A percentile compares a stretch with the other conserved stretches of the same genome.
Evolutionary conservation across 2,329 filamentous ascomycete genomes (phyloP).

Genomic region (Nigrograna mackinnonii): DNA sequence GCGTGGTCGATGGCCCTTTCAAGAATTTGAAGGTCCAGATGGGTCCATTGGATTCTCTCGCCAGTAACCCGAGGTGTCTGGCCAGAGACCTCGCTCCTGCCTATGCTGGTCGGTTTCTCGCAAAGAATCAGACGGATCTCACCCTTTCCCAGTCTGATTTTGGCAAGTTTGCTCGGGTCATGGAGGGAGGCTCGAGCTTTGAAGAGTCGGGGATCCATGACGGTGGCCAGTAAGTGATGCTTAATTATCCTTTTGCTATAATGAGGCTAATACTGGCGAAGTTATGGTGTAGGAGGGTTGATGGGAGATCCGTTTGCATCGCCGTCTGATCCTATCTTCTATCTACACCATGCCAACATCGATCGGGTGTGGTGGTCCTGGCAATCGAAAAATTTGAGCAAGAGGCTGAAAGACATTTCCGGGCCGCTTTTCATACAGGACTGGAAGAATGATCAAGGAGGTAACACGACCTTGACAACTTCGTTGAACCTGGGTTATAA

Average conservation of each 20-base stretch:
- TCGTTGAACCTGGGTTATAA: not conserved
- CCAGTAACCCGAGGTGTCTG: not conserved
- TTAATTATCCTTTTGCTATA: not conserved
- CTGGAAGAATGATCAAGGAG: slow-evolving; percentile 35
- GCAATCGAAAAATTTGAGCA: slow-evolving; percentile 44
- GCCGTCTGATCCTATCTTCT: slow-evolving; percentile 49
- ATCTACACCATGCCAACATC: slow-evolving; percentile 49
- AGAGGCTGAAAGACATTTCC: slow-evolving; percentile 38
- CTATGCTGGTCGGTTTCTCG: slow-evolving; percentile 1
- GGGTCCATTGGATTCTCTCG: not conserved
- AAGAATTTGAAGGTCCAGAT: slow-evolving; percentile 14
- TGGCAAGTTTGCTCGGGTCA: slow-evolving; percentile 7
- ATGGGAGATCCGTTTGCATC: slow-evolving; percentile 36
- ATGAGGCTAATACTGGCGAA: too few species aligned
- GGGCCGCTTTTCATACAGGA: slow-evolving; percentile 44
- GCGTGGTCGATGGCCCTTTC: slow-evolving; percentile 54
- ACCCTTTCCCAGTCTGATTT: slow-evolving; percentile 9
- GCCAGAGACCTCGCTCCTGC: not conserved
- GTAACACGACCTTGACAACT: slow-evolving; percentile 44
- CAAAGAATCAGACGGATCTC: slow-evolving; percentile 1
- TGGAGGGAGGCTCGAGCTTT: slow-evolving; percentile 7
- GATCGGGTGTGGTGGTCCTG: slow-evolving; percentile 53
- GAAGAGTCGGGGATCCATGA: slow-evolving; percentile 8
- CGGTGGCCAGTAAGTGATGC: slow-evolving; percentile 8
- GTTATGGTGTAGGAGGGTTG: slow-evolving; percentile 9